These are phyloP conservation scores for Tetrapisispora phaffii DNA, from an alignment of 805 yeast species.

Conservation along the genomic window DNA sequence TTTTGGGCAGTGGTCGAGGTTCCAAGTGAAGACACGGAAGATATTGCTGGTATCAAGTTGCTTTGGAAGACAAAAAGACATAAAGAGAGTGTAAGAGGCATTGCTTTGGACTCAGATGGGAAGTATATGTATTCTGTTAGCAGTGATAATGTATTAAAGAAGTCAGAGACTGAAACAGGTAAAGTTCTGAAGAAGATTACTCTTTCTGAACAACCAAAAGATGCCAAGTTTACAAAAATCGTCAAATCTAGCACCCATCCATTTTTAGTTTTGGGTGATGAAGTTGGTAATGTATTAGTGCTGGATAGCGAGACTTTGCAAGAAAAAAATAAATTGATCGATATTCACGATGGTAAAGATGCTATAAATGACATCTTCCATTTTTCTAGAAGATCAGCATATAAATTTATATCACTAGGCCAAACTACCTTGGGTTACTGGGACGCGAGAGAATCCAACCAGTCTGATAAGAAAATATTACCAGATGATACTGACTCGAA, in stretches of 20 bases:
- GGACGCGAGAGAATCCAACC: conserved; percentile 53
- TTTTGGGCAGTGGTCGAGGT: conserved; percentile 36
- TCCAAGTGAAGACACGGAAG: conserved; percentile 9
- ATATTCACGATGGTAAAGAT: conserved; percentile 67
- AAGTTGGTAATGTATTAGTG: conserved; percentile 56
- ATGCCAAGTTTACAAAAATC: conserved; percentile 28
- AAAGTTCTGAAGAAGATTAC: conserved; percentile 52
- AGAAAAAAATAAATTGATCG: conserved; percentile 38
- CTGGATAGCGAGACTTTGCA: conserved; percentile 48
- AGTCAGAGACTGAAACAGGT: conserved; percentile 63
- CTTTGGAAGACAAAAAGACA: conserved; percentile 85
- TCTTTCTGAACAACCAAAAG: conserved; percentile 8
- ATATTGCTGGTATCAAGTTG: conserved; percentile 23
- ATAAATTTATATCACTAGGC: conserved; percentile 72
- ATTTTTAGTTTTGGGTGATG: conserved; percentile 50
- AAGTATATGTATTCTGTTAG: conserved; percentile 60
- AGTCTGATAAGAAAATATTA: conserved; percentile 12
- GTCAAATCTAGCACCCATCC: conserved; percentile 30
- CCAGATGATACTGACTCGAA: conserved; percentile 17
- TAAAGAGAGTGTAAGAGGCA: conserved; percentile 74
- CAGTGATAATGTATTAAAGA: conserved; percentile 67
- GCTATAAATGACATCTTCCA: conserved; percentile 66
- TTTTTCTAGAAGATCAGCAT: conserved; percentile 54
- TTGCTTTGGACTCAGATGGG: conserved; percentile 47
- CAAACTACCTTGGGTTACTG: conserved; percentile 71